Base-by-base conservation (phyloP, 305 asterid species). In the Fraxinus greggii region DNA sequence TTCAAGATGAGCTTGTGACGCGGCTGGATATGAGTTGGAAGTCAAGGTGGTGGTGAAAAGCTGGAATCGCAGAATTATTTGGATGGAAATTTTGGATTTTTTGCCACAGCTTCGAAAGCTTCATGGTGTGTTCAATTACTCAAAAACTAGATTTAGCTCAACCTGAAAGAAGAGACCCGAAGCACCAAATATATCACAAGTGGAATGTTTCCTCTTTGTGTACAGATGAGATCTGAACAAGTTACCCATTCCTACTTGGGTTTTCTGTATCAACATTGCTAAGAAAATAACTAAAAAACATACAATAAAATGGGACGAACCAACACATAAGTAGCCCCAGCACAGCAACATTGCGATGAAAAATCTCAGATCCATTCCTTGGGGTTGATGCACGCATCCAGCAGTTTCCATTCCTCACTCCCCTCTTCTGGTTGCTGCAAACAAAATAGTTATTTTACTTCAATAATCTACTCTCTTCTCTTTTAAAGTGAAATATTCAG, bases 131-230 rank as follows among this genome's bases (percentile, higher is more conserved):
- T 48, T 48, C 59, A 15, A 48, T 48, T 15, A 48, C 59, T 3
- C 12, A 56, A 17, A 56, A 56, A 19, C 26, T n/a, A 40, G 51
- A 40, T 40, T 40, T 40, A 40, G 51, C 51, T 40, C 51, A 40
- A 40, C 10, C 7, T 56, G 65, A 48, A 45, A 35, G 2, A 65
- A 36, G 35, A 21, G 48, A 21, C 9, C 7, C 61, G 9, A 35
- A 76, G 29, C 19, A 38, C 31, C 40, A 97, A 23, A 95, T 98
- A 83, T 48, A 48, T 48, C 59, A 15, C 59, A 48, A 48, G 15
- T 15, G 59, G 59, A 15, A 87, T 95, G 21, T 23, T 59, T 21
- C 69, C 28, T 21, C 12, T 1, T 19, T n/a, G 24, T 36, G 61
- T 38, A 21, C 54, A 32, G 13, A 23, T 59, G 51, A 19, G 33